Evolutionary conservation across 345 rosid species (phyloP).

Genomic region (Turnera subulata): DNA sequence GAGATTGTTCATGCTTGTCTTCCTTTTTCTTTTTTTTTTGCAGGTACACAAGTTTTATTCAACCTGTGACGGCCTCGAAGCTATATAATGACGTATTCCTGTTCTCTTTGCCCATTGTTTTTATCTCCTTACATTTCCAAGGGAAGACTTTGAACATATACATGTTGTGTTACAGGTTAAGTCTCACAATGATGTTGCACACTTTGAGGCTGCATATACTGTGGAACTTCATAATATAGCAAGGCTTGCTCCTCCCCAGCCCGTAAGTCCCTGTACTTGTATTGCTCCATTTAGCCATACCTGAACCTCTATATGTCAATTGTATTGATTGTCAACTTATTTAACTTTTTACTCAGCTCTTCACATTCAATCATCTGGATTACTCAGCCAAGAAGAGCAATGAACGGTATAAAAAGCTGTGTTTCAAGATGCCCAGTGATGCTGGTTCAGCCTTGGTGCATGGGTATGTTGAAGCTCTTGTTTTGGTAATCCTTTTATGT

Average conservation of each 20-base stretch:
- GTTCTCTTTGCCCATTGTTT: conserved; percentile 3
- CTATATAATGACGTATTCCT: conserved; percentile 72
- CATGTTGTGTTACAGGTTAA: conserved; percentile 55
- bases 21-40: conserved; percentile 29
- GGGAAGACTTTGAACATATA: conserved; percentile 9
- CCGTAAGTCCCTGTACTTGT: conserved; percentile 50
- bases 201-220: conserved; percentile 97
- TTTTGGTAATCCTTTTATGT: not conserved
- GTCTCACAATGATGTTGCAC: conserved; percentile 77
- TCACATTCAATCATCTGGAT: conserved; percentile 84
- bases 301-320: not conserved
- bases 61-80: conserved; percentile 88
- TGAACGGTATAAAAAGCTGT: conserved; percentile 74
- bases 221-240: conserved; percentile 89
- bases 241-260: conserved; percentile 71
- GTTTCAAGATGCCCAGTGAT: conserved; percentile 61
- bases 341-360: conserved; percentile 49
- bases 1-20: conserved; percentile 1
- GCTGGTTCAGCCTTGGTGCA: conserved; percentile 86
- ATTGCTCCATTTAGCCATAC: not conserved
- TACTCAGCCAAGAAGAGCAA: conserved; percentile 52
- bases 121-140: conserved; percentile 1
- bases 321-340: conserved; percentile 8
- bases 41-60: conserved; percentile 97
- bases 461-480: conserved; percentile 42